Evolutionary conservation across 1,139 yeast genomes (phyloP), one percentile per base, ranked within the genome.

Genomic region (Ogataea hybrid): DNA sequence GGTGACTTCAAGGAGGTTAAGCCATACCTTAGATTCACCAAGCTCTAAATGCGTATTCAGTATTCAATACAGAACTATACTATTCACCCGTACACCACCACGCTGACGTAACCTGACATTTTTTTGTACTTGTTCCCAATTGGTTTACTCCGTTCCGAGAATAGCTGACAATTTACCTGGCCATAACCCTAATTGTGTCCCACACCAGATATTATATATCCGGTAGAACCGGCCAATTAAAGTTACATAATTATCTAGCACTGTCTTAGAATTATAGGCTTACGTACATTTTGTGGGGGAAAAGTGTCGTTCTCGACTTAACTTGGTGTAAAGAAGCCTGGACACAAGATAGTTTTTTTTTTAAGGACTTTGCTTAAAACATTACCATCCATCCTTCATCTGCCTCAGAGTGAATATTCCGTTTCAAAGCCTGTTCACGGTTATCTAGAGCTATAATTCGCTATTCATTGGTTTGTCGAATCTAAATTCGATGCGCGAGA

Each of bases 1-100:
- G 95, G 95, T 52, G 80, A 82, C 46, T 86, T 85, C 69, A 77
- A 74, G 57, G 82, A 79, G 57, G 80, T 87, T 63, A 87, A 85
- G 74, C 88, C 95, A 43, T 88, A 88, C 75, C 75, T 87, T 65
- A 80, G 90, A 68, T 80, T 68, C 63, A 75, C 82, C 41, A 59
- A 59, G 52, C 58, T 53, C 43, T 57, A 46, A 52, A 22, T 25
- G 29, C 25, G 10, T 23, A n/a, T 23, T 10, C 27, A n/a, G 5
- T n/a, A 11, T 23, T 23, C 27, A 23, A 8, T 23, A 23, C 8
- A 18, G 22, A 1, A 32, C 22, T 30, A 15, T 22, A 18, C 9
- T 9, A 5, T 6, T 14, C 35, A 37, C 22, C 33, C 22, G 30
- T 28, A 28, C 28, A 32, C 25, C 28, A 21, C 5, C 1, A 14